Conservation (phyloP, 2,329 filamentous ascomycete genomes). For the Lasiodiplodia sp. region DNA sequence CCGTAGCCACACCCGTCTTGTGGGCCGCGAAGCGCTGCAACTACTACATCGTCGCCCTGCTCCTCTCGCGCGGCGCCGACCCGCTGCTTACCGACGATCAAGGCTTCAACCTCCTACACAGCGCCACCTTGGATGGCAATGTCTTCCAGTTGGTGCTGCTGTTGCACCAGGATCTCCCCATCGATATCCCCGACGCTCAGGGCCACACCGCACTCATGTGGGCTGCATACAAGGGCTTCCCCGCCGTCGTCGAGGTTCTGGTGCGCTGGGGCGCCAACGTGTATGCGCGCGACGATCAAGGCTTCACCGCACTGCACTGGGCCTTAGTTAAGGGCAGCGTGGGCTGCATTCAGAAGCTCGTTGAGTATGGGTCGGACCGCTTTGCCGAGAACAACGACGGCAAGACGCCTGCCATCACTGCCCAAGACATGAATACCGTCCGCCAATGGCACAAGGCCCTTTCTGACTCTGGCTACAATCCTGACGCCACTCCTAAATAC, state of each 20-base stretch:
- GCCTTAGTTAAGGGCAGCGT: slow-evolving; percentile 91
- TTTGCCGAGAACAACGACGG: slow-evolving; percentile 89
- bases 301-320: slow-evolving; percentile 96
- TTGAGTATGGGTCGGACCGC: slow-evolving; percentile 94
- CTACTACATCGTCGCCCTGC: slow-evolving; percentile 93
- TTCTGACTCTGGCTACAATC: slow-evolving; percentile 82
- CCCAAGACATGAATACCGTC: slow-evolving; percentile 86
- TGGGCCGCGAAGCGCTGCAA: slow-evolving; percentile 97
- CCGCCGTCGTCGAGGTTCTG: slow-evolving; percentile 89
- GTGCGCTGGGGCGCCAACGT: slow-evolving; percentile 95
- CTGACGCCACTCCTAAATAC: slow-evolving; percentile 75
- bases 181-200: slow-evolving; percentile 87
- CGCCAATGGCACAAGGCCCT: slow-evolving; percentile 84
- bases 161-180: slow-evolving; percentile 92
- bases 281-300: slow-evolving; percentile 87
- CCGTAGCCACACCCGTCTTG: slow-evolving; percentile 89
- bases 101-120: slow-evolving; percentile 97
- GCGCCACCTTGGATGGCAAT: slow-evolving; percentile 96
- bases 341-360: slow-evolving; percentile 87
- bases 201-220: slow-evolving; percentile 98
- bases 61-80: slow-evolving; percentile 90
- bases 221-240: slow-evolving; percentile 97
- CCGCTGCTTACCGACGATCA: slow-evolving; percentile 91
- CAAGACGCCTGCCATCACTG: slow-evolving; percentile 87
- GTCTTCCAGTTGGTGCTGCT: slow-evolving; percentile 87